Evolutionary conservation across 2,329 filamentous ascomycete species (phyloP), one percentile per base, ranked within the genome.

Genomic region (Claviceps arundinis): DNA sequence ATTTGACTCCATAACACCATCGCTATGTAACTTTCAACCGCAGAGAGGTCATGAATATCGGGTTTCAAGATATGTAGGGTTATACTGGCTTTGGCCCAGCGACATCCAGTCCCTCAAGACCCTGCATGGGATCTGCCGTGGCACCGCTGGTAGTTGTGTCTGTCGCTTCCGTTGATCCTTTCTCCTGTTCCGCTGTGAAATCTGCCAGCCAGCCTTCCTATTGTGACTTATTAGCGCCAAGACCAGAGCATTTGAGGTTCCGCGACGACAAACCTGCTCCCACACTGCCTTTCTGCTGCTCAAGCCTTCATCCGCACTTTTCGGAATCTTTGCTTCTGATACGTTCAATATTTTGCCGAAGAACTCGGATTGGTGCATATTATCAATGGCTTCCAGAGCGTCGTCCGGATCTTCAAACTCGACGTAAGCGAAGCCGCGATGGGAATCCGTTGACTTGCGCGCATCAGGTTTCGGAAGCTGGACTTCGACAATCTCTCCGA

Each of bases 311-410:
- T 87, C 87, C 48, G 82, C 80, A 60, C 88, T 88, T 74, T 95
- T 96, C 56, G 93, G 89, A 37, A 88, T 82, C 68, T 95, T 98
- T 44, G 94, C 94, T 52, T 85, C 80, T 45, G 89, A 90, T 50
- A 97, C 91, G 67, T 90, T 95, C 66, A 98, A 85, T 14, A 93
- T 84, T 54, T 88, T 81, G 11, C 93, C 94, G 65, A 91, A 97
- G 46, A 98, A 79, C 70, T 97, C 91, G 55, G 90, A 86, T 66
- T 95, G 89, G 65, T 98, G 89, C 91, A 98, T 97, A 65, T 98
- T 98, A 75, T 97, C 89, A 66, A 98, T 95, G 49, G 93, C 93
- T 69, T 97, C 91, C 62, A 84, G 84, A 30, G 90, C 91, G 69
- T 98, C 93, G 53, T 84, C 80, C 13, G 82, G 77, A 53, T 89